Conservation (phyloP, 2,329 filamentous ascomycete species). For the Alternaria burnsii region DNA sequence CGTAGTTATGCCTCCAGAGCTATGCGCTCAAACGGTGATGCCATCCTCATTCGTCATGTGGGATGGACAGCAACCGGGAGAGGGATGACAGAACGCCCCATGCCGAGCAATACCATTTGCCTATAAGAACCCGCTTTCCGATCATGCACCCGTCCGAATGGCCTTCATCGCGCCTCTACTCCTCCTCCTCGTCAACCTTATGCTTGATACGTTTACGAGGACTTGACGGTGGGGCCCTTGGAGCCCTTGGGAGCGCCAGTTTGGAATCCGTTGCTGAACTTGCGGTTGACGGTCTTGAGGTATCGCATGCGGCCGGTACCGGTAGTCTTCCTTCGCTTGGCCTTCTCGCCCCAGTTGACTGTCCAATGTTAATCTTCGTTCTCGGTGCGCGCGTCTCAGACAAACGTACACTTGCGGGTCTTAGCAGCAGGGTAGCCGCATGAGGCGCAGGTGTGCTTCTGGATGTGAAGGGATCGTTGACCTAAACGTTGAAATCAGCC, state of each 20-base stretch:
- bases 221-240: constrained; percentile 65
- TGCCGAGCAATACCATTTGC: constrained; percentile 50
- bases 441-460: constrained; percentile 96
- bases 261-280: constrained; percentile 99
- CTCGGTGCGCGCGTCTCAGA: constrained; percentile 12
- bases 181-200: constrained; percentile 24
- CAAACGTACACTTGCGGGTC: constrained; percentile 96
- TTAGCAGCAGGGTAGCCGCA: constrained; percentile 98
- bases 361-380: constrained; percentile 43
- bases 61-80: constrained; percentile 44
- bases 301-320: constrained; percentile 96
- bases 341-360: constrained; percentile 99
- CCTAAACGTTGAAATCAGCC: constrained; percentile 62
- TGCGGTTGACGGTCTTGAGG: constrained; percentile 89
- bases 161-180: constrained; percentile 38
- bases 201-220: constrained; percentile 23
- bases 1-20: constrained; percentile 49
- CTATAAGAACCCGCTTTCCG: constrained; percentile 43
- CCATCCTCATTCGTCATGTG: constrained; percentile 42
- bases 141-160: constrained; percentile 41
- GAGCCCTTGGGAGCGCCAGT: constrained; percentile 85
- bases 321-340: constrained; percentile 99
- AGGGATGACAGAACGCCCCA: constrained; percentile 50
- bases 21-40: constrained; percentile 38
- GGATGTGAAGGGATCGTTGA: constrained; percentile 97